Conservation (phyloP, 139 green algal species). For the Chloropicon primus region DNA sequence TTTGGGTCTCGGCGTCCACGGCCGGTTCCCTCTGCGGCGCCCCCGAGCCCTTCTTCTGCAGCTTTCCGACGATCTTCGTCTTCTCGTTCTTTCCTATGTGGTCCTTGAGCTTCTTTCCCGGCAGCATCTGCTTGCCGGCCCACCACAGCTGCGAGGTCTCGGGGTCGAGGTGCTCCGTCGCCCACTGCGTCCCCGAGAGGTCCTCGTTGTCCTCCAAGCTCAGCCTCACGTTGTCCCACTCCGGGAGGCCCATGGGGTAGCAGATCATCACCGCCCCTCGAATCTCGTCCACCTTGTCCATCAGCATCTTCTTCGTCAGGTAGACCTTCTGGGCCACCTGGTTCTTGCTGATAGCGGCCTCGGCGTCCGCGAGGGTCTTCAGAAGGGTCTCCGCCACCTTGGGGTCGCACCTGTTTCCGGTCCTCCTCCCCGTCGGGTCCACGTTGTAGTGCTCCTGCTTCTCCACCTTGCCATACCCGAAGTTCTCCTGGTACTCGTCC, state of each 20-base stretch:
- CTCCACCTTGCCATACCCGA: conserved; percentile 20
- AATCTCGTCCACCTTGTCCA: conserved; percentile 49
- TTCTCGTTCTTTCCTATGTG: conserved; percentile 65
- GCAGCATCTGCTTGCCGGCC: conserved; percentile 58
- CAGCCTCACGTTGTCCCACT: conserved; percentile 57
- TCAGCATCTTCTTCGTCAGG: conserved; percentile 34
- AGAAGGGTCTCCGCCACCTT: neutral
- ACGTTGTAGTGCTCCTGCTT: conserved; percentile 42
- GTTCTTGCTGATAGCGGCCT: conserved; percentile 8
- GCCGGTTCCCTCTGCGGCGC: conserved; percentile 40
- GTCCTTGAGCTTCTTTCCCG: conserved; percentile 50
- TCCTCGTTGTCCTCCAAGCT: conserved; percentile 52
- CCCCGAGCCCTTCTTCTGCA: conserved; percentile 55
- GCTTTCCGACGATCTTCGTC: conserved; percentile 51
- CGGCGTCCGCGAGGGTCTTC: conserved; percentile 18
- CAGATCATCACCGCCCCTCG: conserved; percentile 70
- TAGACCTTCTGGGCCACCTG: conserved; percentile 26
- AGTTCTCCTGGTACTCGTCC: conserved; percentile 46
- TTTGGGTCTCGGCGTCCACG: conserved; percentile 65
- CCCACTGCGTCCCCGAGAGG: conserved; percentile 46
- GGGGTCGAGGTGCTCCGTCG: conserved; percentile 37
- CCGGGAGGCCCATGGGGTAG: conserved; percentile 66
- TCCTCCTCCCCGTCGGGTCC: conserved; percentile 58
- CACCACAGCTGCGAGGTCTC: conserved; percentile 55
- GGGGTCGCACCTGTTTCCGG: conserved; percentile 35